Percentiles rank a stretch among this genome's conserved stretches.
These are phyloP conservation scores for Mucor irregularis DNA, from an alignment of 371 early-diverging fungal genomes.

Conservation along the genomic window DNA sequence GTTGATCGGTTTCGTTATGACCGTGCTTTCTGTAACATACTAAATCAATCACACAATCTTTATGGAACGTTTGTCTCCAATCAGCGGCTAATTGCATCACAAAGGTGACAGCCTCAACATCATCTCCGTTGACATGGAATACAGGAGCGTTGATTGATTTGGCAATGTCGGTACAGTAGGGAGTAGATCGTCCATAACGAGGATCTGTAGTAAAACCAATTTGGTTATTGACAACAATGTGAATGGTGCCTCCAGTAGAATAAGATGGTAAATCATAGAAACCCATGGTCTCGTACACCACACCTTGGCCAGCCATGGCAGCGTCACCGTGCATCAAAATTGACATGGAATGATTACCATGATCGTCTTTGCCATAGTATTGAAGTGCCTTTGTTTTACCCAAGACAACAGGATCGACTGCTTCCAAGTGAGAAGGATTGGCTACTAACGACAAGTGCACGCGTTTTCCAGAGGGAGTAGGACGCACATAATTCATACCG, in stretches of 20 bases:
- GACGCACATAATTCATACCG: slow-evolving; percentile 95
- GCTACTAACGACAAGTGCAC: slow-evolving; percentile 95
- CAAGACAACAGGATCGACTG: slow-evolving; percentile 95
- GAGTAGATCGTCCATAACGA: slow-evolving; percentile 91
- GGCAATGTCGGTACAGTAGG: slow-evolving; percentile 97
- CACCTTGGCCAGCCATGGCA: slow-evolving; percentile 96
- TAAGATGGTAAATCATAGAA: slow-evolving; percentile 93
- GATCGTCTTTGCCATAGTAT: slow-evolving; percentile 85
- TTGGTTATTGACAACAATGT: slow-evolving; percentile 98
- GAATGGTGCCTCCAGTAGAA: slow-evolving; percentile 95
- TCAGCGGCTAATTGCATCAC: slow-evolving; percentile 93
- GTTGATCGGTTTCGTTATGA: slow-evolving; percentile 98
- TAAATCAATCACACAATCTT: slow-evolving; percentile 95
- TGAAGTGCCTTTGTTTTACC: slow-evolving; percentile 96
- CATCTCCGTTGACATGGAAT: slow-evolving; percentile 97
- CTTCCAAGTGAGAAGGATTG: slow-evolving; percentile 98
- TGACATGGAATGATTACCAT: slow-evolving; percentile 82
- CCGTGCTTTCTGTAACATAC: slow-evolving; percentile 97
- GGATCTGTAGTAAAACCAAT: slow-evolving; percentile 98
- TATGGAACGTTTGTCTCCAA: slow-evolving; percentile 94
- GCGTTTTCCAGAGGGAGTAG: slow-evolving; percentile 93
- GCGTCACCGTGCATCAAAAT: slow-evolving; percentile 98
- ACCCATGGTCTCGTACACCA: slow-evolving; percentile 96
- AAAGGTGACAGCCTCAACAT: slow-evolving; percentile 94
- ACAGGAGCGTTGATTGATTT: slow-evolving; percentile 96